These are phyloP conservation scores for Candida dubliniensis DNA, from an alignment of 1,139 yeast genomes.

Conservation along the genomic window DNA sequence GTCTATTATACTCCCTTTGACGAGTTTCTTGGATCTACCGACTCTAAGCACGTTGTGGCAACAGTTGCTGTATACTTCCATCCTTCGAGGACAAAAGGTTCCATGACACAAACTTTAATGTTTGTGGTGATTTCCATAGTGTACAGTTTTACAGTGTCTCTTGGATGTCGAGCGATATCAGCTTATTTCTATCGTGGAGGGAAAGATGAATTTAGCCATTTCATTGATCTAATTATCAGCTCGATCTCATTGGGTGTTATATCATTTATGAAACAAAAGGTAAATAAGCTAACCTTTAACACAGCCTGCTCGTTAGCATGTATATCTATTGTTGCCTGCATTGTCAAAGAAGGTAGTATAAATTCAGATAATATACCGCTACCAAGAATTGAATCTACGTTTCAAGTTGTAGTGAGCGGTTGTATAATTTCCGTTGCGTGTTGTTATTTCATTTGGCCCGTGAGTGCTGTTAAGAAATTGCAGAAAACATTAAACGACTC, in stretches of 20 bases:
- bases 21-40: conserved; percentile 59
- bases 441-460: conserved; percentile 67
- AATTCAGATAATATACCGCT: conserved; percentile 64
- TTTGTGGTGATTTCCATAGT: conserved; percentile 58
- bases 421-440: conserved; percentile 56
- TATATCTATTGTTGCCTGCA: conserved; percentile 67
- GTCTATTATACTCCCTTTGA: conserved; percentile 68
- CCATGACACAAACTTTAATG: conserved; percentile 72
- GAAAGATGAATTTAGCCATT: conserved; percentile 51
- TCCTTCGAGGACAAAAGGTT: conserved; percentile 76
- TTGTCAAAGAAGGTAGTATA: conserved; percentile 74
- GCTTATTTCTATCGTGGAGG: conserved; percentile 48
- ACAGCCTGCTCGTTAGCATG: conserved; percentile 82
- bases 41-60: conserved; percentile 78
- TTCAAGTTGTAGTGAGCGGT: conserved; percentile 63
- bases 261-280: conserved; percentile 68
- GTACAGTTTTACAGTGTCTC: conserved; percentile 57
- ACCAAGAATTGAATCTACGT: conserved; percentile 53
- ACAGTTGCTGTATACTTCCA: conserved; percentile 85
- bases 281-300: conserved; percentile 68
- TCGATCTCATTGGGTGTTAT: conserved; percentile 62
- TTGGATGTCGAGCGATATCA: conserved; percentile 55
- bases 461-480: conserved; percentile 52
- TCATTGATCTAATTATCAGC: conserved; percentile 55
- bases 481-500: conserved; percentile 52